phyloP scores from a whole-genome alignment of 345 rosid species.

The Limnanthes douglasii region DNA sequence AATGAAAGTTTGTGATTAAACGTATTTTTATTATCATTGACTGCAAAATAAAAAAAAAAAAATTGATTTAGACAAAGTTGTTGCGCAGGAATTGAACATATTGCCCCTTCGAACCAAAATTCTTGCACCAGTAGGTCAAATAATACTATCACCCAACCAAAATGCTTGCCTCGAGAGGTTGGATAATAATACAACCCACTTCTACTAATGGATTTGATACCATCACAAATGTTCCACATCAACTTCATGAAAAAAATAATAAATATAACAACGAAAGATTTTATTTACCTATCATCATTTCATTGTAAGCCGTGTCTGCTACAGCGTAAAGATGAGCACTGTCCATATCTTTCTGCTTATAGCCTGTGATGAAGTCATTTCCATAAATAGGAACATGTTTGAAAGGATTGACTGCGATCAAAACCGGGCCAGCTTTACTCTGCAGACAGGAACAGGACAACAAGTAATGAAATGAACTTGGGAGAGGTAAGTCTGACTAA shows the following conservation, averaged over 20 bases:
- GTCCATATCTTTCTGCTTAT: constrained; percentile 42
- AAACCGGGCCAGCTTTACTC: constrained; percentile 93
- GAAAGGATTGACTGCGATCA: constrained; percentile 86
- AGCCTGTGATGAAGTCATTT: constrained; percentile 32
- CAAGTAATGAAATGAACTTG: constrained; percentile 6
- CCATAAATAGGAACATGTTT: constrained; percentile 57
- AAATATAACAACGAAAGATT: constrained; percentile 1
- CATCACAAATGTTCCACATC: not conserved
- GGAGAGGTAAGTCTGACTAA: constrained; percentile 1
- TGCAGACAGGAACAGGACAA: constrained; percentile 14
- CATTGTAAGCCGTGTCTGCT: constrained; percentile 70
- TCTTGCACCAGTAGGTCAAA: no score
- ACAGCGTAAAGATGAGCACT: constrained; percentile 76
- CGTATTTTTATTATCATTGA: no score
- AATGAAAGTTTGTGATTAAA: no score
- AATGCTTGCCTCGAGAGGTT: no score
- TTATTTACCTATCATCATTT: constrained; percentile 85
- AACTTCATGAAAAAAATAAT: constrained; percentile 8
- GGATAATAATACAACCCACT: no score
- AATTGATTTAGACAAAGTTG: no score
- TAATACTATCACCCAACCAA: no score
- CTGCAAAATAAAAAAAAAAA: no score
- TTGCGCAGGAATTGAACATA: no score
- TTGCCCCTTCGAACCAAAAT: no score
- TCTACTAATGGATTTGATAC: no score